Evolutionary conservation across 1,284 basidiomycete genomes (phyloP), one percentile per base, ranked within the genome.

Genomic region (Ceratobasidium theobromae): DNA sequence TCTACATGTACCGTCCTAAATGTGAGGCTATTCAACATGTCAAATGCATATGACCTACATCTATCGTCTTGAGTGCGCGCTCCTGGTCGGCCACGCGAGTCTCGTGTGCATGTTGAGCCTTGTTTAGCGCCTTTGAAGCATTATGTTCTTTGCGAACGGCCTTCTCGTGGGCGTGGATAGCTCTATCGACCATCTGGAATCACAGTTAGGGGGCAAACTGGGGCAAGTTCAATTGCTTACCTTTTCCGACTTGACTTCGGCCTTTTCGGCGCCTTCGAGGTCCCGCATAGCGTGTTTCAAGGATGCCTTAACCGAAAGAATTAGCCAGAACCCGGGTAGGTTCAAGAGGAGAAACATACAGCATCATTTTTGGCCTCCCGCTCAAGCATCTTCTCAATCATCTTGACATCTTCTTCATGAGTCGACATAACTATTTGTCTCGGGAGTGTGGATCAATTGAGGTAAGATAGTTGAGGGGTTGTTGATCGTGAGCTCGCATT

Each of bases 351-450:
- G 12, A 38, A 2, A 64, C 60, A 3, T 8, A 64, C 60, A 33
- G 60, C 49, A 43, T 64, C 60, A 27, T 43, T 64, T 49, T 64
- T 64, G 2, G 60, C 60, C 40, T 64, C 60, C 3, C 60, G 48
- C 27, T 64, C 60, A 38, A 64, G 60, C 60, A 64, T 64, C 60
- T 64, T 64, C 38, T 64, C 60, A 23, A 64, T 64, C 25, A 38
- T n/a, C 40, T 64, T 64, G 38, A 33, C 49, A 25, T 64, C 60
- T 53, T 64, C 48, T 23, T 64, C 60, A 40, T 64, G 60, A 23
- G 60, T 43, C 1, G 60, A 64, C 60, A 64, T 64, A 18, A 38
- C 35, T 38, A 16, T 38, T 8, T 38, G 35, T 38, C 8, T 18
- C 18, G 41, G 35, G 38, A n/a, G 23, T 3, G 32, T 35, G 16